Base-by-base conservation (phyloP, 1,139 yeast species). In the Yamadazyma spencermartinsiae region DNA sequence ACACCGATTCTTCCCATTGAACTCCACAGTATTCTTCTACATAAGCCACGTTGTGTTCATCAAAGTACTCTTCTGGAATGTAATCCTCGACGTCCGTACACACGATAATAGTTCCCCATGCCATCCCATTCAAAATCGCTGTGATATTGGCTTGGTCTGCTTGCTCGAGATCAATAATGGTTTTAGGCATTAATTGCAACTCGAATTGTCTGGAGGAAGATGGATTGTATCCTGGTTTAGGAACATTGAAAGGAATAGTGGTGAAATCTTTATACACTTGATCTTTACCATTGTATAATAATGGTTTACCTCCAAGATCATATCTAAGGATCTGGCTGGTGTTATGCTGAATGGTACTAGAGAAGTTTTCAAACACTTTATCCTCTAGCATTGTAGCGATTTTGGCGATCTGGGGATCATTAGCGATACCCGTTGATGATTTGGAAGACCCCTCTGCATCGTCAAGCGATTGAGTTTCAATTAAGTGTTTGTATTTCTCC, bases 21-120 rank as follows among this genome's bases (percentile, higher is more conserved):
- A 90, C 96, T 20, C 92, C 96, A 46, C 86, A 86, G 83, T 85
- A 86, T 60, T 92, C 98, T 56, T 86, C 89, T 1, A 83, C 76
- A 53, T 92, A 92, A 0, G 87, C 96, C 15, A 88, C 92, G 32
- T 80, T 77, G 42, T 80, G 69, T 2, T 65, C 74, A 40, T 71
- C 77, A 48, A 83, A 85, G 18, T 74, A 57, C 34, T 70, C 67
- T 17, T 59, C 42, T 1, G 94, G 88, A 11, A 79, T 65, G 44
- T 65, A 75, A 58, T 92, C 96, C 45, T 82, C 85, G 4, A 65
- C 63, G 51, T 89, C 94, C 0, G 97, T 86, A 31, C 85, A 88
- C 3, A 90, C 86, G 25, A 88, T 69, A 27, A 92, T 86, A 0
- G 98, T 86, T 2, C 98, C 98, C 98, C 98, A 92, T 45, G 92